A percentile compares a stretch with the other conserved stretches of the same genome.
These are phyloP conservation scores for bread wheat (Triticum aestivum) DNA, from an alignment of 176 grass and related monocot genomes.

Conservation along the genomic window DNA sequence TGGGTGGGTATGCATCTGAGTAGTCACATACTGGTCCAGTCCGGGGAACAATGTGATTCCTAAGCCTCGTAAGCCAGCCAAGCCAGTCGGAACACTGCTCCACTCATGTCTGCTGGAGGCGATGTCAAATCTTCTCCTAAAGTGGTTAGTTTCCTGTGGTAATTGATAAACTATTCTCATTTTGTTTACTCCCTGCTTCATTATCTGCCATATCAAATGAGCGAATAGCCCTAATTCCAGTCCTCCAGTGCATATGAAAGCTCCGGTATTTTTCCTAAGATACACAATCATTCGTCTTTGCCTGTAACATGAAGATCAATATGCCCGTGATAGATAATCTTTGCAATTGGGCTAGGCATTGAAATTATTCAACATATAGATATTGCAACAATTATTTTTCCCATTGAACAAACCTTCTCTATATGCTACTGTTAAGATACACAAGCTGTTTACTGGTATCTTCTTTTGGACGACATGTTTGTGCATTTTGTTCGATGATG, in stretches of 20 bases:
- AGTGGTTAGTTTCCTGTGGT: constrained; percentile 25
- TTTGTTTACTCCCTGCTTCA: background rate
- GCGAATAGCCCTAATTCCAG: background rate
- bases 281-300: background rate
- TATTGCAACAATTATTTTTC: background rate
- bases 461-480: background rate
- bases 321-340: background rate
- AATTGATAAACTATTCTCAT: constrained; percentile 3
- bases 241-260: background rate
- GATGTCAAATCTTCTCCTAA: constrained; percentile 31
- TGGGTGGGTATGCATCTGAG: constrained; percentile 36
- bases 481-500: background rate
- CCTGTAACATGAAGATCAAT: background rate
- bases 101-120: constrained; percentile 22
- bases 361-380: constrained; percentile 8
- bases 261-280: background rate
- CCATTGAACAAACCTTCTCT: background rate
- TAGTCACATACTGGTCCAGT: constrained; percentile 47
- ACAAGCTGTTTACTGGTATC: background rate
- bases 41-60: constrained; percentile 31
- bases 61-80: constrained; percentile 24
- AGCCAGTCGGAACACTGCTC: constrained; percentile 26
- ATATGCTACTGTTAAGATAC: background rate
- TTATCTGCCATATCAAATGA: background rate
- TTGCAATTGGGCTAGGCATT: background rate